These are phyloP conservation scores for Dichomitus squalens DNA, from an alignment of 1,284 basidiomycete species.

Conservation along the genomic window DNA sequence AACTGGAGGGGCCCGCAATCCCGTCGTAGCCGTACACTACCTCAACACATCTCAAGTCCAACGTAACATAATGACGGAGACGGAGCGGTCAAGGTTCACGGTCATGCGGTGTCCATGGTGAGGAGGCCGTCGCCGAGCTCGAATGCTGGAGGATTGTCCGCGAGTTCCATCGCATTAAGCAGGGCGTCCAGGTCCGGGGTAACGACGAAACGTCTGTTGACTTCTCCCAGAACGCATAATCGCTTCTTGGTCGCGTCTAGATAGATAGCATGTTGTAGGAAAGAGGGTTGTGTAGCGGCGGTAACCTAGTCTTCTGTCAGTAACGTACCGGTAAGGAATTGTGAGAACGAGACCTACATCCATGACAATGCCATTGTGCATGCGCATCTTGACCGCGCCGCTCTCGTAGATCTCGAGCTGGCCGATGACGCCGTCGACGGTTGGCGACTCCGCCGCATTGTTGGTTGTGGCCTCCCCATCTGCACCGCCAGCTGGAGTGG, in stretches of 20 bases:
- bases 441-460: constrained; percentile 35
- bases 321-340: background rate
- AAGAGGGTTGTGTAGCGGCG: constrained; percentile 84
- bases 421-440: constrained; percentile 79
- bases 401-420: constrained; percentile 82
- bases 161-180: constrained; percentile 67
- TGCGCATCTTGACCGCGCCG: constrained; percentile 85
- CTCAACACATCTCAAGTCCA: background rate
- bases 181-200: constrained; percentile 85
- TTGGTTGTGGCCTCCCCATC: constrained; percentile 28
- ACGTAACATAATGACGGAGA: too few species aligned
- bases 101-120: constrained; percentile 52
- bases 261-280: constrained; percentile 86
- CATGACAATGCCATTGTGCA: constrained; percentile 78
- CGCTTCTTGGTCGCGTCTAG: constrained; percentile 63
- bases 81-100: background rate
- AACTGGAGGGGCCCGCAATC: background rate
- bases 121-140: constrained; percentile 53
- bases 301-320: constrained; percentile 57
- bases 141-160: constrained; percentile 40
- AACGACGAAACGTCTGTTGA: constrained; percentile 84
- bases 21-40: background rate
- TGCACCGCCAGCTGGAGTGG: constrained; percentile 26
- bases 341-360: constrained; percentile 53
- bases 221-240: constrained; percentile 79